These are phyloP conservation scores for Sugiyamaella neomexicana DNA, from an alignment of 1,139 yeast species.

Conservation along the genomic window DNA sequence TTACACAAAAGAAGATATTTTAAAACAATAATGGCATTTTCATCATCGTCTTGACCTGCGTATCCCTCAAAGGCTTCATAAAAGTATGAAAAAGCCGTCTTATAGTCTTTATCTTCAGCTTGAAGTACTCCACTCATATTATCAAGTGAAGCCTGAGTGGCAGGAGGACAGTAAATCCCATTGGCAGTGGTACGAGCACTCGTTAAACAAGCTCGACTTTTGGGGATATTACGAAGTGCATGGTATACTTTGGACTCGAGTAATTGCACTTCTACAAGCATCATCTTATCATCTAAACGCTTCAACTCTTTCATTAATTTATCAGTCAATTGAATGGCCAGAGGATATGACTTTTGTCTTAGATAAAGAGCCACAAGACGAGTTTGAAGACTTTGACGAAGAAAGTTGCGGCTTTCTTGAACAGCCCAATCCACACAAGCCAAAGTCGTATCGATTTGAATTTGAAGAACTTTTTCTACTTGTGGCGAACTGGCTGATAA, in stretches of 20 bases:
- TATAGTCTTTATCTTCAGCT: slow-evolving; percentile 95
- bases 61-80: slow-evolving; percentile 93
- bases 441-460: slow-evolving; percentile 71
- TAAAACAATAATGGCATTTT: slow-evolving; percentile 71
- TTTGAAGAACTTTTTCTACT: slow-evolving; percentile 43
- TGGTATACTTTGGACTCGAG: slow-evolving; percentile 89
- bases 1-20: slow-evolving; percentile 92
- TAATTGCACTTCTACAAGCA: slow-evolving; percentile 92
- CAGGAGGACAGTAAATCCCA: slow-evolving; percentile 92
- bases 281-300: slow-evolving; percentile 91
- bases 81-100: slow-evolving; percentile 93
- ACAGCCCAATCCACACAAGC: slow-evolving; percentile 89
- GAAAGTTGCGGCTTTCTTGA: slow-evolving; percentile 77
- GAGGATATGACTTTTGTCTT: slow-evolving; percentile 61
- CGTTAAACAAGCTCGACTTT: slow-evolving; percentile 88
- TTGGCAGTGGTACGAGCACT: slow-evolving; percentile 97
- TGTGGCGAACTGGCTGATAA: slow-evolving; percentile 43
- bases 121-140: slow-evolving; percentile 93
- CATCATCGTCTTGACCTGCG: slow-evolving; percentile 53
- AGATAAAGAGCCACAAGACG: slow-evolving; percentile 77
- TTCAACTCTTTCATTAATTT: slow-evolving; percentile 80
- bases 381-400: slow-evolving; percentile 84
- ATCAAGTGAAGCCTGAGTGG: slow-evolving; percentile 90
- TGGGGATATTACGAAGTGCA: slow-evolving; percentile 88
- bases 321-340: slow-evolving; percentile 70